Percentiles rank a stretch among this genome's conserved stretches.
Conservation (phyloP, 352 stramenopile genomes). For the Phytophthora constricta region DNA sequence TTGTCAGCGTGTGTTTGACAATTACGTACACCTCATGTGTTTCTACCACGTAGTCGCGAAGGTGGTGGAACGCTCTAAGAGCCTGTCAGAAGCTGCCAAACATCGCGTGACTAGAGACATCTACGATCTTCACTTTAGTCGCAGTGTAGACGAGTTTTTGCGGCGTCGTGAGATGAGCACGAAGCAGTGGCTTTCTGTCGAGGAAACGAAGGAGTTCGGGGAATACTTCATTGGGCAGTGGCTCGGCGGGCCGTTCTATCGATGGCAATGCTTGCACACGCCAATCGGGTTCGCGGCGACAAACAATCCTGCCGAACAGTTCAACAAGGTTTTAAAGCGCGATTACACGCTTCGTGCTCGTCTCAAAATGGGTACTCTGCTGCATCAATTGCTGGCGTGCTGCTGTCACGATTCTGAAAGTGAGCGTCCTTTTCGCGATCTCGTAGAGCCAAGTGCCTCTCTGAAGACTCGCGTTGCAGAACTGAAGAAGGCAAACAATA, state of each 20-base stretch:
- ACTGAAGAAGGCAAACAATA: neutral
- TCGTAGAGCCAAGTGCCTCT: neutral
- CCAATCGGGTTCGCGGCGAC: no score
- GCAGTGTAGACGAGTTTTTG: no score
- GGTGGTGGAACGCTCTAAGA: slow-evolving; percentile 14
- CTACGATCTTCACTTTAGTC: no score
- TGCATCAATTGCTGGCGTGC: neutral
- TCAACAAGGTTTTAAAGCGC: neutral
- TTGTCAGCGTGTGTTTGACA: no score
- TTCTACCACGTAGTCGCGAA: slow-evolving; percentile 38
- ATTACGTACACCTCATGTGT: slow-evolving; percentile 27
- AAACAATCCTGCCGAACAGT: neutral
- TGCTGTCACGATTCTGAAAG: neutral
- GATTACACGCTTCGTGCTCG: neutral
- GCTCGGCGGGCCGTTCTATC: no score
- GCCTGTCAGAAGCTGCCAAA: neutral
- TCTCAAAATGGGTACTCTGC: neutral
- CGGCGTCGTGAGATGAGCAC: no score
- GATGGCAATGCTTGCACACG: no score
- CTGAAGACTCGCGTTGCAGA: neutral
- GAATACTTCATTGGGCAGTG: no score
- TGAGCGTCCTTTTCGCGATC: neutral
- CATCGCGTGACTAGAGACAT: no score
- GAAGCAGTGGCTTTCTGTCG: no score
- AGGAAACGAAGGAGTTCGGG: no score